Percentiles rank a stretch among this genome's conserved stretches.
These are phyloP conservation scores for Macadamia tetraphylla DNA, from an alignment of 164 flowering plant genomes.

Conservation along the genomic window DNA sequence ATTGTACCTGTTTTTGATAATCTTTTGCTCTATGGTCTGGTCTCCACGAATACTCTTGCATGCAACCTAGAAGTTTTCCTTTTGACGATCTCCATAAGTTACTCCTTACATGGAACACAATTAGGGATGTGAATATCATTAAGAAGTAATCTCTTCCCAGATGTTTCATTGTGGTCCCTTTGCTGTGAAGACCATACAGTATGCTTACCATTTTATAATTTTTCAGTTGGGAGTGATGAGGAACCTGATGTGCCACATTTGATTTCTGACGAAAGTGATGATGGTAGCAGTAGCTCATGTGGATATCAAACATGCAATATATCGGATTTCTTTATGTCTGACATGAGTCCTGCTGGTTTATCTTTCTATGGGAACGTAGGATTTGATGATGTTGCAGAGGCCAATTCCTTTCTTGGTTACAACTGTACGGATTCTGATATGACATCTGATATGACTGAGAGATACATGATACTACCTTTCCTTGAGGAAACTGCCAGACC, in stretches of 20 bases:
- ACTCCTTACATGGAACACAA: neutral
- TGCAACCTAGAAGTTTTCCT: neutral
- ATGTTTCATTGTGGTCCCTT: neutral
- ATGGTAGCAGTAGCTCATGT: slow-evolving; percentile 38
- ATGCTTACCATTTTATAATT: slow-evolving; percentile 4
- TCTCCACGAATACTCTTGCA: neutral
- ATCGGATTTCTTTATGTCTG: slow-evolving; percentile 65
- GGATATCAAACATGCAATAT: slow-evolving; percentile 50
- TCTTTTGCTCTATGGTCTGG: neutral
- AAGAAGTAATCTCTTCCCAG: neutral
- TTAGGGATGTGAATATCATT: neutral
- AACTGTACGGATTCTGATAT: slow-evolving; percentile 40
- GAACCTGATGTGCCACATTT: slow-evolving; percentile 26
- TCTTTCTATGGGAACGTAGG: slow-evolving; percentile 36
- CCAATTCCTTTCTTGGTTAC: slow-evolving; percentile 32
- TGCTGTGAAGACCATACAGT: neutral
- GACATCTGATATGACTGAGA: slow-evolving; percentile 53
- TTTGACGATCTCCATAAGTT: neutral
- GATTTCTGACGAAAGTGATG: slow-evolving; percentile 46
- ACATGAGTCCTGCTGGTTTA: slow-evolving; percentile 47
- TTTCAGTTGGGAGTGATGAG: slow-evolving; percentile 25
- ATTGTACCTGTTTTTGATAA: neutral
- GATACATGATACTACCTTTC: slow-evolving; percentile 56
- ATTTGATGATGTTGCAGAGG: slow-evolving; percentile 26
- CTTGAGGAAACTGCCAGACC: slow-evolving; percentile 49